Base-by-base conservation (phyloP, 1,139 yeast species). In the Petasospora fabianii region DNA sequence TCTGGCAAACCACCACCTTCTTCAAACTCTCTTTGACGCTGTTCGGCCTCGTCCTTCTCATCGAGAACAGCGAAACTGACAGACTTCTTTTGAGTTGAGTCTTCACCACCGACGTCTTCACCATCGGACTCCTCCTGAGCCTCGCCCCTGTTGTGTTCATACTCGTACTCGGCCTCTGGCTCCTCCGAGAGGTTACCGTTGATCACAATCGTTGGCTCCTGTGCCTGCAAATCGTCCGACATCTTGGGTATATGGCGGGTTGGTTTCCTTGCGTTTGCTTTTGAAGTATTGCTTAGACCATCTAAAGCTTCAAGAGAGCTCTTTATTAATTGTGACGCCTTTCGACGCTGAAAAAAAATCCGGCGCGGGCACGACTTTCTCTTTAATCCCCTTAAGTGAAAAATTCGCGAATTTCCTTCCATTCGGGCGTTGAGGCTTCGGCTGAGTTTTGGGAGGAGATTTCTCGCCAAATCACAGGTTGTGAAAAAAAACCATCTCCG, bases 1-100 rank as follows among this genome's bases (percentile, higher is more conserved):
- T 85, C 96, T 41, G 98, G 98, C 45, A 92, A 75, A 41, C 98
- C 97, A 41, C 97, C 97, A 59, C 97, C 97, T 67, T 88, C 97
- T 71, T 85, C 96, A 54, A 90, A 90, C 62, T 92, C 97, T 59
- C 79, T 75, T 55, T 73, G 75, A 55, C 87, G 82, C 60, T 81
- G 83, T 57, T 83, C 94, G 42, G 72, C 80, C 61, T 76, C 85
- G 46, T 74, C 76, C 44, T 62, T 68, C 44, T 74, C 81, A 43
- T 81, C 90, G 34, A 82, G 62, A 14, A 80, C 87, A 28, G 88
- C 90, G 62, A 90, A 90, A 6, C 95, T 78, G 34, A 90, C 97
- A 22, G 82, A 71, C 66, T 90, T 88, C 68, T 81, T 80, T 34
- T 36, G 38, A 2, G 22, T 11, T 13, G 32, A 27, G 27, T 35